Percentiles rank a stretch among this genome's conserved stretches.
Evolutionary conservation across 352 stramenopile species (phyloP).

Genomic region (Pythium oligandrum): DNA sequence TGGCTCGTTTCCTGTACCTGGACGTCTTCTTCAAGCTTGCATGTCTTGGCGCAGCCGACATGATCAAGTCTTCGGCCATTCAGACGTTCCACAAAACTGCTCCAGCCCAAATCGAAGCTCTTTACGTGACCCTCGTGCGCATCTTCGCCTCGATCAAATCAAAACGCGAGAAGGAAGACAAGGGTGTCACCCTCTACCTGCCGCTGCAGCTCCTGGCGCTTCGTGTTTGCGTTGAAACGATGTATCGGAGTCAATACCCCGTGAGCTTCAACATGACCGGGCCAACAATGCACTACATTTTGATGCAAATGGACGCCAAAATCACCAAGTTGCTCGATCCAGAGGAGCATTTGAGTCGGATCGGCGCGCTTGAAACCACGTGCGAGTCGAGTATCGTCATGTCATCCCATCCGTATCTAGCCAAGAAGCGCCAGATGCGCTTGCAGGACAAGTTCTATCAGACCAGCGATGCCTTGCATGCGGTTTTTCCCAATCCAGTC

Average conservation of each 20-base stretch:
- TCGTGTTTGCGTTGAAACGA: slow-evolving; percentile 52
- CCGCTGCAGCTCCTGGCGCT: slow-evolving; percentile 54
- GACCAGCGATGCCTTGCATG: slow-evolving; percentile 52
- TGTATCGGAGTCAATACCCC: slow-evolving; percentile 61
- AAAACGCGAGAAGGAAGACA: slow-evolving; percentile 14
- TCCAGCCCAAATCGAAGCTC: slow-evolving; percentile 24
- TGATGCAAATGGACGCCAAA: slow-evolving; percentile 32
- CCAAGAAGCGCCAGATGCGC: slow-evolving; percentile 27
- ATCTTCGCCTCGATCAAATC: slow-evolving; percentile 29
- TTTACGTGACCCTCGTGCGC: slow-evolving; percentile 40
- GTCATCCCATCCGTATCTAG: slow-evolving; percentile 36
- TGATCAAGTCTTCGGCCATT: slow-evolving; percentile 15
- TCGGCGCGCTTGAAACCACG: slow-evolving; percentile 56
- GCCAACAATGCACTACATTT: slow-evolving; percentile 34
- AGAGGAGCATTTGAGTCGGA: slow-evolving; percentile 44
- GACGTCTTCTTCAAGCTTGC: slow-evolving; percentile 34
- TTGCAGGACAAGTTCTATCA: slow-evolving; percentile 61
- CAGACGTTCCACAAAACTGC: slow-evolving; percentile 14
- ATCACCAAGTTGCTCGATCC: slow-evolving; percentile 52
- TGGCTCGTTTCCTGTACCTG: slow-evolving; percentile 35
- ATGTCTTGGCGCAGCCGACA: slow-evolving; percentile 16
- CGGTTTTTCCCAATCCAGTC: slow-evolving; percentile 44
- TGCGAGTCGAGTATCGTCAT: slow-evolving; percentile 42
- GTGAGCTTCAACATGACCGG: slow-evolving; percentile 35
- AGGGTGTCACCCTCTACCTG: slow-evolving; percentile 32